Evolutionary conservation across 176 grass and related monocot species (phyloP).

Genomic region (Echinochloa phyllopogon): DNA sequence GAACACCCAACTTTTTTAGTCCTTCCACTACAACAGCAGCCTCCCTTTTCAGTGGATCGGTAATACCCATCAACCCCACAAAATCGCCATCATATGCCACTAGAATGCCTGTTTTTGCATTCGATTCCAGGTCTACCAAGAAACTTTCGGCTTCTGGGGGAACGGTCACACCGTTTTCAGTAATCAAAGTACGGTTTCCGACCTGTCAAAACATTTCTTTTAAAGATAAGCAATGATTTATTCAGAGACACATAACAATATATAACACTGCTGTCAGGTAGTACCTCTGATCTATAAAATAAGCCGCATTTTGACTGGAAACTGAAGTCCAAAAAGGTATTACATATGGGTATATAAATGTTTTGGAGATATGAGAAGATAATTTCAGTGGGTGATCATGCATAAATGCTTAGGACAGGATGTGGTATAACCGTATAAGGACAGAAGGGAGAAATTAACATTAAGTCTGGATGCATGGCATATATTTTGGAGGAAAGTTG

Average conservation of each 20-base stretch:
- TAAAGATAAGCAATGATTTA: conserved; percentile 27
- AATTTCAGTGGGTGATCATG: neutral
- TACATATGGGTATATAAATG: neutral
- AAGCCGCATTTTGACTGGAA: neutral
- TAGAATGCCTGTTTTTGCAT: conserved; percentile 95
- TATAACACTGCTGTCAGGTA: conserved; percentile 5
- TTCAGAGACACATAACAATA: neutral
- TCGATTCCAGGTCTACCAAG: conserved; percentile 81
- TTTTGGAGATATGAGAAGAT: neutral
- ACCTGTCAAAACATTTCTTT: conserved; percentile 55
- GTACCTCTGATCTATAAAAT: neutral
- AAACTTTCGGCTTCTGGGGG: conserved; percentile 82
- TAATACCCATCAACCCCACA: conserved; percentile 79
- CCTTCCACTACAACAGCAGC: conserved; percentile 91
- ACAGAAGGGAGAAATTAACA: neutral
- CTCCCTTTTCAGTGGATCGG: conserved; percentile 96
- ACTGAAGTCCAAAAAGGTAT: neutral
- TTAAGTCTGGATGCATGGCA: neutral
- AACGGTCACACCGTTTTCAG: conserved; percentile 62
- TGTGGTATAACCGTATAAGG: neutral
- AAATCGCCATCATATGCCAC: conserved; percentile 76
- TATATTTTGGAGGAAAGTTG: neutral
- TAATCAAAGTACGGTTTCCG: conserved; percentile 77
- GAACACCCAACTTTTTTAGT: conserved; percentile 88
- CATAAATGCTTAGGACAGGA: neutral